Conservation (phyloP, 768 basidiomycete genomes). For the Trametes cinnabarina region DNA sequence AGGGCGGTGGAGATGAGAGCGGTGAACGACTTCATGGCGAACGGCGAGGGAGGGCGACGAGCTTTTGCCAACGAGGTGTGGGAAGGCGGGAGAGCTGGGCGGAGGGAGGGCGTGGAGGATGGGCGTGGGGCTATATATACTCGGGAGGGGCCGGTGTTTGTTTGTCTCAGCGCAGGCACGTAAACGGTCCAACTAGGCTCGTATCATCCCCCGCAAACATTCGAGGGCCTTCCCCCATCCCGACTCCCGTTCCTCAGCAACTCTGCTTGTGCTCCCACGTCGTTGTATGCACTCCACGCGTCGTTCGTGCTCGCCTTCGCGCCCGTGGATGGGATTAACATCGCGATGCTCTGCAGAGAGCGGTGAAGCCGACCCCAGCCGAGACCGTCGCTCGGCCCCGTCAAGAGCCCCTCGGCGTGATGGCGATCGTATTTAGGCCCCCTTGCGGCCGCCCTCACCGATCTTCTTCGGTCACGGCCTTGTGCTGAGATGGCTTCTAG, state of each 20-base stretch:
- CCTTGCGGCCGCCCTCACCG: neutral
- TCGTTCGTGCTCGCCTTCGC: neutral
- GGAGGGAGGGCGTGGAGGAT: slow-evolving; percentile 24
- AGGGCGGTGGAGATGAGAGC: slow-evolving; percentile 42
- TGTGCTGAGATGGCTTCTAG: neutral
- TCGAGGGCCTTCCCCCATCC: neutral
- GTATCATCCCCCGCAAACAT: neutral
- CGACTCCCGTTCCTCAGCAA: neutral
- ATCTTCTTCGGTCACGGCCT: neutral
- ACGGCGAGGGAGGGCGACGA: slow-evolving; percentile 14
- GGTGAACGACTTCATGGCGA: slow-evolving; percentile 44
- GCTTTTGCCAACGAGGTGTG: slow-evolving; percentile 14
- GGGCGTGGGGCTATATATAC: slow-evolving; percentile 22
- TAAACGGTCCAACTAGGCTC: neutral
- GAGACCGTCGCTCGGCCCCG: neutral
- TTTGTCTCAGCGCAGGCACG: slow-evolving; percentile 19
- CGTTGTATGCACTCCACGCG: neutral
- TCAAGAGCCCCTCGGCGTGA: neutral
- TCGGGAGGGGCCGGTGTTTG: slow-evolving; percentile 13
- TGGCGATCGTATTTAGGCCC: neutral
- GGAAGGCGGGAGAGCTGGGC: slow-evolving; percentile 27
- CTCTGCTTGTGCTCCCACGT: neutral
- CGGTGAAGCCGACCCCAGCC: neutral
- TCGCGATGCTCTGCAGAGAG: neutral
- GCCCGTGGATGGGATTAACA: neutral